A percentile compares a stretch with the other conserved stretches of the same genome.
Evolutionary conservation across 2,329 filamentous ascomycete species (phyloP).

Genomic region (Claviceps humidiphila): DNA sequence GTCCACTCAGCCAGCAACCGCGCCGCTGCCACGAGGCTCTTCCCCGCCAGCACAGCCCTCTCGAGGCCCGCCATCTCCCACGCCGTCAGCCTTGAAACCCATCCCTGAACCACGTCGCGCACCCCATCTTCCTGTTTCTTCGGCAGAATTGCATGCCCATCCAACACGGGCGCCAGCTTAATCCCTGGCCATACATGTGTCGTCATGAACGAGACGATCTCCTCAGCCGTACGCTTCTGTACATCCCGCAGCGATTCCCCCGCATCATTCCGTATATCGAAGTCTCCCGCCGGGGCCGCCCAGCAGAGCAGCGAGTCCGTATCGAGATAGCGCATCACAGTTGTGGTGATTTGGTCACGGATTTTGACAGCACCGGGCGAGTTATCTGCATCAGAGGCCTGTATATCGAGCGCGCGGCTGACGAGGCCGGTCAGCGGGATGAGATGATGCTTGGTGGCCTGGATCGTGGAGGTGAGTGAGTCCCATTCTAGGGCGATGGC

Average conservation of each 20-base stretch:
- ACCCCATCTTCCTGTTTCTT: slow-evolving; percentile 59
- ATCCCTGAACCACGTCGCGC: slow-evolving; percentile 62
- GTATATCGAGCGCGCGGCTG: slow-evolving; percentile 73
- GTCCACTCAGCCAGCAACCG: slow-evolving; percentile 81
- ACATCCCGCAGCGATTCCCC: slow-evolving; percentile 53
- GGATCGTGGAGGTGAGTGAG: slow-evolving; percentile 63
- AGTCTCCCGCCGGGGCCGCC: slow-evolving; percentile 45
- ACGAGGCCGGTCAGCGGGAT: slow-evolving; percentile 81
- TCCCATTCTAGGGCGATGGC: slow-evolving; percentile 94
- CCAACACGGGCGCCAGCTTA: slow-evolving; percentile 66
- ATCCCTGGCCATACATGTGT: slow-evolving; percentile 73
- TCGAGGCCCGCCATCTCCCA: slow-evolving; percentile 85
- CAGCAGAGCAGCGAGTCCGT: slow-evolving; percentile 92
- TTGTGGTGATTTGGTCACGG: slow-evolving; percentile 49
- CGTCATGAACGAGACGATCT: slow-evolving; percentile 59
- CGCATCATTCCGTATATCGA: slow-evolving; percentile 31
- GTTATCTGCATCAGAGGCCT: slow-evolving; percentile 42
- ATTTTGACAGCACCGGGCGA: slow-evolving; percentile 32
- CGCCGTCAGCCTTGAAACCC: slow-evolving; percentile 57
- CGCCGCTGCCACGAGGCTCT: slow-evolving; percentile 68
- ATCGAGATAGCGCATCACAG: slow-evolving; percentile 72
- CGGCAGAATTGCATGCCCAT: slow-evolving; percentile 63
- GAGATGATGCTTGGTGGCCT: slow-evolving; percentile 74
- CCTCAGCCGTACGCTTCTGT: slow-evolving; percentile 56
- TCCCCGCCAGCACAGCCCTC: slow-evolving; percentile 68